These are phyloP conservation scores for Emydomyces testavorans DNA, from an alignment of 2,329 filamentous ascomycete genomes.

Conservation along the genomic window DNA sequence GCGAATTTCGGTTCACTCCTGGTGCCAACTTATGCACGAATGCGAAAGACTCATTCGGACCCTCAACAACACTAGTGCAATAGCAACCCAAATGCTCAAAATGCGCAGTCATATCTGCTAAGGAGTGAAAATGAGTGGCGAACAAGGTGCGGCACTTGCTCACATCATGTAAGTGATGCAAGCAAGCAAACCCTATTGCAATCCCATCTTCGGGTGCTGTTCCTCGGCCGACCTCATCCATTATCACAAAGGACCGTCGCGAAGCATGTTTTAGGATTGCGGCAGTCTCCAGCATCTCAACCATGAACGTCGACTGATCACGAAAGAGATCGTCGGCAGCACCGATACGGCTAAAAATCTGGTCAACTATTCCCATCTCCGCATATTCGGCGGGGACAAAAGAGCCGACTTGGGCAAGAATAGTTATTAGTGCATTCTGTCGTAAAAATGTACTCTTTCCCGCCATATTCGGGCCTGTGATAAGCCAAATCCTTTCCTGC, in stretches of 20 bases:
- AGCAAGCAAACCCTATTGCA: conserved; percentile 77
- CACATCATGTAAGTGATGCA: conserved; percentile 68
- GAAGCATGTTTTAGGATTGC: conserved; percentile 80
- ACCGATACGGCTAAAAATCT: conserved; percentile 85
- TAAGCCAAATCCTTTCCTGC: conserved; percentile 56
- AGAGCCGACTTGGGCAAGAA: conserved; percentile 82
- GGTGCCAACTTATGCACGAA: conserved; percentile 73
- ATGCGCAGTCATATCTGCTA: conserved; percentile 62
- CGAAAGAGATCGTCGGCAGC: conserved; percentile 91
- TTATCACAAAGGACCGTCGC: conserved; percentile 77
- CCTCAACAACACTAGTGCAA: conserved; percentile 81
- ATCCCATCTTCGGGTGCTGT: conserved; percentile 88
- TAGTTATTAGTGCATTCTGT: conserved; percentile 88
- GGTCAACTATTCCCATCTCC: conserved; percentile 83
- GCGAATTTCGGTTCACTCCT: conserved; percentile 75
- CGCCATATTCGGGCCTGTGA: conserved; percentile 90
- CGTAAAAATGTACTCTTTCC: conserved; percentile 93
- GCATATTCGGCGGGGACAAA: conserved; percentile 85
- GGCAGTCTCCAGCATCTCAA: conserved; percentile 96
- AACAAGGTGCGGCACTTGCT: conserved; percentile 77
- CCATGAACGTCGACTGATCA: conserved; percentile 97
- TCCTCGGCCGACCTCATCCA: conserved; percentile 94
- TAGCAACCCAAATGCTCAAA: conserved; percentile 57
- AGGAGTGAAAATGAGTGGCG: conserved; percentile 82
- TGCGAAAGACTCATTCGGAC: conserved; percentile 56